These are phyloP conservation scores for Podila epicladia DNA, from an alignment of 192 early-diverging fungal species.

Conservation along the genomic window DNA sequence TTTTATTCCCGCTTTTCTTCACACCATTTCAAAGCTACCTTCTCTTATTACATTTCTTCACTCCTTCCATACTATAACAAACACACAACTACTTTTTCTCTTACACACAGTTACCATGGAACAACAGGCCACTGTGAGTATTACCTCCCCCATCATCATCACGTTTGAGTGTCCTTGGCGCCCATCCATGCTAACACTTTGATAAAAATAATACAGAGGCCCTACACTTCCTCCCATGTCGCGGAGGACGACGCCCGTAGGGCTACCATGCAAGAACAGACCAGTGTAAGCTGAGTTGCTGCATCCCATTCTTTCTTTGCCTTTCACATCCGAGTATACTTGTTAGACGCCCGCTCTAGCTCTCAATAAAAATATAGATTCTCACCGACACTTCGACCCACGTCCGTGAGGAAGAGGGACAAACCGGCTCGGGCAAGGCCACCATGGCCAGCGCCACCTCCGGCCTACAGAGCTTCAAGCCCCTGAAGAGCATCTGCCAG, in stretches of 20 bases:
- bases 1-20: no score
- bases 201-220: neutral
- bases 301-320: no score
- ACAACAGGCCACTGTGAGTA: conserved; percentile 18
- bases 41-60: neutral
- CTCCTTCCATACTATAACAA: neutral
- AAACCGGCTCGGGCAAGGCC: conserved; percentile 11
- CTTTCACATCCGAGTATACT: no score
- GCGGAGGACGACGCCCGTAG: neutral
- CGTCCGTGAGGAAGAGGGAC: conserved; percentile 9
- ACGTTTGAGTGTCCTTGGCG: neutral
- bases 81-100: neutral
- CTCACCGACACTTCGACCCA: neutral
- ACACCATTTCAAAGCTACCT: neutral
- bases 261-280: conserved; percentile 17
- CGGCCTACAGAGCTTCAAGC: conserved; percentile 50
- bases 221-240: no score
- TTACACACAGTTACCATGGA: conserved; percentile 4
- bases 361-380: conserved; percentile 7
- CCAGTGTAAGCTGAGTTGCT: conserved; percentile 10
- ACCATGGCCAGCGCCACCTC: neutral
- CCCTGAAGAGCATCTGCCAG: conserved; percentile 51
- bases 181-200: neutral
- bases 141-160: no score
- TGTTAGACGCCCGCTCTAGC: neutral